Evolutionary conservation across 345 rosid genomes (phyloP).

Genomic region (Salix viminalis): DNA sequence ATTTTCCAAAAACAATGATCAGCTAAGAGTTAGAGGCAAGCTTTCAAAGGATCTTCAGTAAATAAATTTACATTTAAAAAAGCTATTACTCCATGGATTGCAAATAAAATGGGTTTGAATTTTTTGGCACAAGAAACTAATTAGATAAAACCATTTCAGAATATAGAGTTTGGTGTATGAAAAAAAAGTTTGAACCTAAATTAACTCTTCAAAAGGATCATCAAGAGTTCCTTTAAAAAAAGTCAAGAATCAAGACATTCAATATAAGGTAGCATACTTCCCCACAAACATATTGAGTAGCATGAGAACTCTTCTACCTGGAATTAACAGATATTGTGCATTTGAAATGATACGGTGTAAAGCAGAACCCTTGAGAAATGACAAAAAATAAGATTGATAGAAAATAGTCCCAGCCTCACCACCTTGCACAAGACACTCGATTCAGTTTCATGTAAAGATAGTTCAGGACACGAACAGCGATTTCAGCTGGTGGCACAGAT

Average conservation of each 20-base stretch:
- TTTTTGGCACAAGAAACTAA: background rate
- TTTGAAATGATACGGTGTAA: background rate
- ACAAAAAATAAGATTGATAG: conserved; percentile 20
- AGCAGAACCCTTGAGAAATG: conserved; percentile 13
- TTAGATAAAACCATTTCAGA: background rate
- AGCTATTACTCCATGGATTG: background rate
- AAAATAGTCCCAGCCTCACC: conserved; percentile 70
- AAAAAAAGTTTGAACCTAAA: conserved; percentile 11
- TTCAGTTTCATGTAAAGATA: conserved; percentile 70
- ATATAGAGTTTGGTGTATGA: conserved; percentile 9
- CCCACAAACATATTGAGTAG: conserved; percentile 74
- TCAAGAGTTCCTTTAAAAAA: conserved; percentile 73
- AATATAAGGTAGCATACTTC: conserved; percentile 63
- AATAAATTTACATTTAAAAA: background rate
- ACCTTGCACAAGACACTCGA: conserved; percentile 53
- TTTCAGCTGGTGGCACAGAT: conserved; percentile 51
- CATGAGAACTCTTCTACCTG: conserved; percentile 82
- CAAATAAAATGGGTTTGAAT: background rate
- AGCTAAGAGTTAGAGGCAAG: background rate
- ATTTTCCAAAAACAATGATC: background rate
- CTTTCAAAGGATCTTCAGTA: background rate
- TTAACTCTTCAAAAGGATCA: conserved; percentile 95
- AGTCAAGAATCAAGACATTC: conserved; percentile 87
- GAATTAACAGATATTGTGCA: conserved; percentile 20
- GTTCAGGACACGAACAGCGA: conserved; percentile 63